These are phyloP conservation scores for Saksenaea oblongispora DNA, from an alignment of 371 early-diverging fungal species.

Conservation along the genomic window DNA sequence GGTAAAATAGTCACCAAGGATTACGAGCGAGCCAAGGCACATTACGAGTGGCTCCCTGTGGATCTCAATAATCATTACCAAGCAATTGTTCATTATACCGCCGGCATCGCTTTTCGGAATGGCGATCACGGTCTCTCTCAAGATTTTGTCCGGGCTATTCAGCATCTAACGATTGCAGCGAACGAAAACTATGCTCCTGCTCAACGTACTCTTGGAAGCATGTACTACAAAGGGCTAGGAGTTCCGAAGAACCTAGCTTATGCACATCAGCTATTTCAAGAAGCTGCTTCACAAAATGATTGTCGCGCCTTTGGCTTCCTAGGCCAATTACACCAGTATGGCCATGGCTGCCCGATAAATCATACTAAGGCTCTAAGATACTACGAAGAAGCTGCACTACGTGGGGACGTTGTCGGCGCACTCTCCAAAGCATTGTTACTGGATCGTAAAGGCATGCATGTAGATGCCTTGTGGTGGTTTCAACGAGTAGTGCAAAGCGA, in stretches of 20 bases:
- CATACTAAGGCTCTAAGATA: conserved; percentile 2
- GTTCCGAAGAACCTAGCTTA: conserved; percentile 26
- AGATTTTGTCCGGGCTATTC: conserved; percentile 18
- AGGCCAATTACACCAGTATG: conserved; percentile 22
- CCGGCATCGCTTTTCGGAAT: conserved; percentile 26
- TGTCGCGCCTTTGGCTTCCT: conserved; percentile 16
- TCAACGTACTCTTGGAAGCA: conserved; percentile 38
- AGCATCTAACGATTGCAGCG: conserved; percentile 23
- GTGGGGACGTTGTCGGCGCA: conserved; percentile 1
- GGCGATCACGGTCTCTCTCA: conserved; percentile 15
- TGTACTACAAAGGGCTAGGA: conserved; percentile 41
- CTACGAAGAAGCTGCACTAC: conserved; percentile 5
- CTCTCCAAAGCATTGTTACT: conserved; percentile 3
- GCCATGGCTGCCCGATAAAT: conserved; percentile 17
- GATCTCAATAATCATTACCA: conserved; percentile 11
- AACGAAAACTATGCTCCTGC: conserved; percentile 25
- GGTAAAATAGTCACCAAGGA: conserved; percentile 16
- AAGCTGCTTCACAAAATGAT: conserved; percentile 26
- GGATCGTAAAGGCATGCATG: not conserved
- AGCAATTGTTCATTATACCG: conserved; percentile 22
- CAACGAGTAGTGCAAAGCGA: not conserved
- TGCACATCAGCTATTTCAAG: conserved; percentile 37
- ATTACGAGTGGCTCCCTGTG: conserved; percentile 13
- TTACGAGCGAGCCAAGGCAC: conserved; percentile 13
- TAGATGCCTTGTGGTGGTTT: conserved; percentile 13